Evolutionary conservation across 176 grass and related monocot genomes (phyloP), one percentile per base, ranked within the genome.

Genomic region (Stipa capillata): DNA sequence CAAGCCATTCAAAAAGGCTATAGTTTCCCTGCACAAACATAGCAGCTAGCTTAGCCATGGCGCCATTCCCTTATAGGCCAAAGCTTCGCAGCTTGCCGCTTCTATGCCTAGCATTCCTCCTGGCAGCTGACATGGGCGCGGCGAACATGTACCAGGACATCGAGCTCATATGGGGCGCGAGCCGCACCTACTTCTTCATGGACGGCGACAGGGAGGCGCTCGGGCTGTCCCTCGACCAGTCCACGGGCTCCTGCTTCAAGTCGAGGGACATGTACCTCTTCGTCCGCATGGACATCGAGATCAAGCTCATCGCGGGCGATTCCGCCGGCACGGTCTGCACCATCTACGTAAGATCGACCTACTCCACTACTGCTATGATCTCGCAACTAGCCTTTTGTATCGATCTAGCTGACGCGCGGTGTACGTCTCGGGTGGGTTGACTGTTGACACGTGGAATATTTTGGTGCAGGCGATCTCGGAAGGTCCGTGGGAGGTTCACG

Each of bases 301-400:
- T 91, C 83, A 91, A 86, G 83, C 92, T 94, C 65, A 49, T 94
- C 54, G 77, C 85, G 5, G 88, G 88, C 72, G 71, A 94, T 65
- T 94, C 92, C 35, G 92, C 92, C 68, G 92, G 92, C 71, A 91
- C 89, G 0, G 92, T 91, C 56, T 57, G 35, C 81, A 87, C 92
- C 36, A 36, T 87, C 77, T 94, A 94, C 54, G 92, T 94, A 91
- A 88, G 88, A 67, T 35, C 23, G n/a, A n/a, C n/a, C n/a, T n/a
- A n/a, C n/a, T n/a, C n/a, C n/a, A n/a, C n/a, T n/a, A n/a, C n/a
- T n/a, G n/a, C n/a, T n/a, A n/a, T n/a, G n/a, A n/a, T n/a, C n/a
- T n/a, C n/a, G n/a, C n/a, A n/a, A n/a, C n/a, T n/a, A n/a, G n/a
- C n/a, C n/a, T n/a, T n/a, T n/a, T n/a, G n/a, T n/a, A n/a, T n/a